Percentiles rank a stretch among this genome's conserved stretches.
These are phyloP conservation scores for Saccharomyces hybrid DNA, from an alignment of 1,139 yeast species.

Conservation along the genomic window DNA sequence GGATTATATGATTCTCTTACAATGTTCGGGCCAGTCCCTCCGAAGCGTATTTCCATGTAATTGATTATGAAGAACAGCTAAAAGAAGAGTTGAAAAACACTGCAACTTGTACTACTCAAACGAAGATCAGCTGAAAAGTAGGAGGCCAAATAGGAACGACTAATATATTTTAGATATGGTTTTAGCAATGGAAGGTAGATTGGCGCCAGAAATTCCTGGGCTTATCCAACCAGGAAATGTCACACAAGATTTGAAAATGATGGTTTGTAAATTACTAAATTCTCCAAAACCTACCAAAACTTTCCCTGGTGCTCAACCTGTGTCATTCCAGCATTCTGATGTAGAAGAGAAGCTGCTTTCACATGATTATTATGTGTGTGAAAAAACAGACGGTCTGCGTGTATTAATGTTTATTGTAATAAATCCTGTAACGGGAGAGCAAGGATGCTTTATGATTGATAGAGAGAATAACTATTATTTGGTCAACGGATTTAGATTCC, in stretches of 20 bases:
- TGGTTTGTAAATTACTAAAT: constrained; percentile 63
- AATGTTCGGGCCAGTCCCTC: neutral
- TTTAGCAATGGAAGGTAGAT: constrained; percentile 40
- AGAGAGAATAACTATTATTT: constrained; percentile 80
- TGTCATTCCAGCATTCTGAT: constrained; percentile 75
- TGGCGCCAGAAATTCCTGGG: constrained; percentile 82
- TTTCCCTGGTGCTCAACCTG: constrained; percentile 93
- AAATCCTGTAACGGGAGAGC: constrained; percentile 66
- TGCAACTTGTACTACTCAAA: neutral
- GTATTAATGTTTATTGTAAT: constrained; percentile 62
- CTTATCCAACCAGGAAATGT: constrained; percentile 63
- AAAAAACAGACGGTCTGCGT: constrained; percentile 89
- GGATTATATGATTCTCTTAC: neutral
- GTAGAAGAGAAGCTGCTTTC: constrained; percentile 51
- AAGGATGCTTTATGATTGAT: constrained; percentile 69
- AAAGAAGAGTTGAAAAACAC: neutral
- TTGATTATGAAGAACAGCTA: neutral
- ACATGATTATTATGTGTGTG: constrained; percentile 83
- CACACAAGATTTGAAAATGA: constrained; percentile 56
- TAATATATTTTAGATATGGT: neutral
- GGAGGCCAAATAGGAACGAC: neutral
- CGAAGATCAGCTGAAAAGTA: neutral
- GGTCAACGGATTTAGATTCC: constrained; percentile 81
- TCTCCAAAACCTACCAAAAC: constrained; percentile 31
- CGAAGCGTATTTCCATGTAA: neutral